These are phyloP conservation scores for Saccharomycopsis fibuligera DNA, from an alignment of 805 yeast genomes.

Conservation along the genomic window DNA sequence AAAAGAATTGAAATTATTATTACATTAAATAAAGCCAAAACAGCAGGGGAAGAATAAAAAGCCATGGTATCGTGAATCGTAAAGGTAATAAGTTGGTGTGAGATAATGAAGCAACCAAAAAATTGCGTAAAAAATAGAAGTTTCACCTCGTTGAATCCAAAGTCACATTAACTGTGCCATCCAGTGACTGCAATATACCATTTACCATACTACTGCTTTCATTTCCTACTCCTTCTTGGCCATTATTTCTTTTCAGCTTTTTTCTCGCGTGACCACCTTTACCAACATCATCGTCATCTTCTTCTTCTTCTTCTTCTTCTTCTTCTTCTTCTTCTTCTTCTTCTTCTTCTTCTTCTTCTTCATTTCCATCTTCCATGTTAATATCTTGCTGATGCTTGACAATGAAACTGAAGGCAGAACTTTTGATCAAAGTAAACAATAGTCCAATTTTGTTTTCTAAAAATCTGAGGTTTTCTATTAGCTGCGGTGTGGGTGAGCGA, in stretches of 20 bases:
- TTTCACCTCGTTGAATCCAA: conserved; percentile 17
- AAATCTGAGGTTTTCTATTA: conserved; percentile 15
- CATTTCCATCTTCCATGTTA: conserved; percentile 5
- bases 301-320: background rate
- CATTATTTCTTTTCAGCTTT: background rate
- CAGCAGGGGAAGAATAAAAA: background rate
- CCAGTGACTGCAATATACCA: conserved; percentile 14
- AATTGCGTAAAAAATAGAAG: background rate
- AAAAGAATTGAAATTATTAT: background rate
- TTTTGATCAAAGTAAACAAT: conserved; percentile 16
- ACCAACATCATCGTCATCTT: background rate
- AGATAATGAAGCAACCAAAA: background rate
- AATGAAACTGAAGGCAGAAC: conserved; percentile 21
- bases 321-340: background rate
- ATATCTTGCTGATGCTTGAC: conserved; percentile 21
- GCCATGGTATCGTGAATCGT: too few relatives aligned
- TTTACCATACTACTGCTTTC: background rate
- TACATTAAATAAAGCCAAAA: background rate
- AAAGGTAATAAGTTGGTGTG: too few relatives aligned
- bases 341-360: background rate
- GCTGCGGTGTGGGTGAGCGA: conserved; percentile 8
- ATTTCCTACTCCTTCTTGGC: background rate
- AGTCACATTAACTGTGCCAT: conserved; percentile 21
- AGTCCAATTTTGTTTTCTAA: conserved; percentile 20
- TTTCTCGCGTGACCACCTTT: background rate